Conservation (phyloP, 2,329 filamentous ascomycete genomes). For the Aureobasidium lini region DNA sequence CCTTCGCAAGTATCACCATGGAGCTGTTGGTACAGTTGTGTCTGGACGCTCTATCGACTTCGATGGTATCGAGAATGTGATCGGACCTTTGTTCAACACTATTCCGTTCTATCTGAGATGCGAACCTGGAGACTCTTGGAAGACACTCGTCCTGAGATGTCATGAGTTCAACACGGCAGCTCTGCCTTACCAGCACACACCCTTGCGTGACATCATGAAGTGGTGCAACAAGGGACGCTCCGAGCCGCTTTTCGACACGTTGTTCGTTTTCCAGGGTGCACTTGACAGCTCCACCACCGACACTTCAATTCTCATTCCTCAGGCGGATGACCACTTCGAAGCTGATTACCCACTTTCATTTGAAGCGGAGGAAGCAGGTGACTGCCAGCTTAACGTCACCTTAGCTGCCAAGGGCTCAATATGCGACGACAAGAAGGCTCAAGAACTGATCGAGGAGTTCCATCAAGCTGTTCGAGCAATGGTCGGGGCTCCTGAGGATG, state of each 20-base stretch:
- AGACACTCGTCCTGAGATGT: constrained; percentile 52
- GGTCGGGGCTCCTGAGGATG: constrained; percentile 26
- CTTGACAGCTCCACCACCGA: neutral
- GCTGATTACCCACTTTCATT: constrained; percentile 72
- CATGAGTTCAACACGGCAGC: constrained; percentile 63
- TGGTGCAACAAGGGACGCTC: constrained; percentile 55
- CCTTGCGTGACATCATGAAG: constrained; percentile 72
- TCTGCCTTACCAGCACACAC: constrained; percentile 68
- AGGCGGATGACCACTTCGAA: constrained; percentile 18
- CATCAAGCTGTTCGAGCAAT: constrained; percentile 32
- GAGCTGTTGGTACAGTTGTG: constrained; percentile 62
- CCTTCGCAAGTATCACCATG: constrained; percentile 40
- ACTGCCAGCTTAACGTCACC: constrained; percentile 46
- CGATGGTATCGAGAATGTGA: constrained; percentile 55
- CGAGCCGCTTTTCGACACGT: constrained; percentile 63
- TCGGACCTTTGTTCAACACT: constrained; percentile 87
- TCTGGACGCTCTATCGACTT: constrained; percentile 70
- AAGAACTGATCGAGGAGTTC: constrained; percentile 38
- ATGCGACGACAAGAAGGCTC: constrained; percentile 29
- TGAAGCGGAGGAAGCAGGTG: constrained; percentile 54
- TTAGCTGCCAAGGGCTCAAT: constrained; percentile 51
- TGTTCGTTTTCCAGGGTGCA: constrained; percentile 70
- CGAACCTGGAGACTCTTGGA: constrained; percentile 46
- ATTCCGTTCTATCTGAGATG: constrained; percentile 59
- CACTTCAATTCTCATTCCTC: neutral